Evolutionary conservation across 2,329 filamentous ascomycete species (phyloP).

Genomic region (Sporothrix dimorphospora): DNA sequence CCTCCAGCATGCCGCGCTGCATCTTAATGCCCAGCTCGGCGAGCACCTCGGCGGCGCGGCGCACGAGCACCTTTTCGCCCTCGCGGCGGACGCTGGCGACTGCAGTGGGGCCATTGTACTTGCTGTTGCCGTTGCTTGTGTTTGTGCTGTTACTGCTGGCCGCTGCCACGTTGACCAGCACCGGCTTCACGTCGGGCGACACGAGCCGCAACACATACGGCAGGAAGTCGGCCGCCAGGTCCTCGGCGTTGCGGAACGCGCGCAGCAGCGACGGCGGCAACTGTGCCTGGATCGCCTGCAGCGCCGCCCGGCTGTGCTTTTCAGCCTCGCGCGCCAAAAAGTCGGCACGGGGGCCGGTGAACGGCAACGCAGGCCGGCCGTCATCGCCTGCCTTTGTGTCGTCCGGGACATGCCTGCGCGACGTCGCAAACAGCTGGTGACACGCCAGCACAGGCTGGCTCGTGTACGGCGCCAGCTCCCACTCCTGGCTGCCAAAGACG

Average conservation of each 20-base stretch:
- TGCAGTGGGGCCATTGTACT: slow-evolving; percentile 56
- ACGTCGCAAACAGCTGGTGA: slow-evolving; percentile 85
- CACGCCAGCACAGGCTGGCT: slow-evolving; percentile 86
- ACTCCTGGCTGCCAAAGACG: slow-evolving; percentile 83
- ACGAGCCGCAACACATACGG: slow-evolving; percentile 84
- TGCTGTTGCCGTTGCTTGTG: not conserved
- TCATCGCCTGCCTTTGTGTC: slow-evolving; percentile 48
- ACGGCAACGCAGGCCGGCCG: slow-evolving; percentile 61
- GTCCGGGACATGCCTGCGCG: slow-evolving; percentile 54
- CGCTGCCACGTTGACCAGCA: slow-evolving; percentile 67
- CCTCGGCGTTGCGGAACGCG: slow-evolving; percentile 76
- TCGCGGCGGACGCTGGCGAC: slow-evolving; percentile 85
- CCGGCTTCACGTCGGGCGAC: slow-evolving; percentile 86
- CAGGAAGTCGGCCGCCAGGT: slow-evolving; percentile 78
- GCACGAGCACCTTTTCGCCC: slow-evolving; percentile 78
- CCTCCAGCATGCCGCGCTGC: slow-evolving; percentile 78
- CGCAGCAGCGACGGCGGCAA: slow-evolving; percentile 73
- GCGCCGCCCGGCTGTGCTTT: slow-evolving; percentile 74
- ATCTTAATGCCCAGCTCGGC: slow-evolving; percentile 80
- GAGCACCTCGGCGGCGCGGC: slow-evolving; percentile 78
- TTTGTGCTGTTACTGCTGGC: too few relatives aligned
- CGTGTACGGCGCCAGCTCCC: slow-evolving; percentile 88
- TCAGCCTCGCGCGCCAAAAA: slow-evolving; percentile 79
- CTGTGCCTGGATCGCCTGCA: slow-evolving; percentile 73
- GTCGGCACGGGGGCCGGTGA: slow-evolving; percentile 79